phyloP scores from a whole-genome alignment of 345 rosid species.

The Hibiscus mutabilis region DNA sequence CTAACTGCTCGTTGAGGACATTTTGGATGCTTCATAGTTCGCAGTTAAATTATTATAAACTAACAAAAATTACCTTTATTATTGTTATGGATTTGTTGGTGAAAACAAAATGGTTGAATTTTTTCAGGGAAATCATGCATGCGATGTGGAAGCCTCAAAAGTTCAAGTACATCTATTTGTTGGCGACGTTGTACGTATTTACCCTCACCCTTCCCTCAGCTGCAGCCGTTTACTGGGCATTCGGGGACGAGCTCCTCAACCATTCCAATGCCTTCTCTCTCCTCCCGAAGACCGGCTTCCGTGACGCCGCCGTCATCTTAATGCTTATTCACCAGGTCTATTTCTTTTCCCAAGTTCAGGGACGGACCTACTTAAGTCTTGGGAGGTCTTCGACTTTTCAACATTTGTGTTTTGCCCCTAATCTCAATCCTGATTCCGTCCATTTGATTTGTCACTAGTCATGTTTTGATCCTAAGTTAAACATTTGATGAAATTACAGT shows the following conservation, averaged over 20 bases:
- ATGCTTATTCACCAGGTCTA: conserved; percentile 97
- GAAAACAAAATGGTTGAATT: background rate
- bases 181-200: conserved; percentile 91
- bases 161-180: conserved; percentile 86
- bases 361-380: too few species aligned
- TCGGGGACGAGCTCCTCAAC: conserved; percentile 79
- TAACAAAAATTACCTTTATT: too few species aligned
- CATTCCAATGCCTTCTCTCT: conserved; percentile 92
- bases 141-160: conserved; percentile 99
- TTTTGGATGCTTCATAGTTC: background rate
- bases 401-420: too few species aligned
- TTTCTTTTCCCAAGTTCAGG: background rate
- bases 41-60: background rate
- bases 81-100: background rate
- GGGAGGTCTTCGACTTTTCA: too few species aligned
- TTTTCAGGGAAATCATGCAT: conserved; percentile 91
- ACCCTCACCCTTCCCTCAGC: conserved; percentile 94
- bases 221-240: conserved; percentile 96
- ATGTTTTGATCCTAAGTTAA: too few species aligned
- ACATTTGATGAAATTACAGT: conserved; percentile 36
- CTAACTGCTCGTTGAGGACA: background rate
- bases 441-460: background rate
- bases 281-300: conserved; percentile 64
- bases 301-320: conserved; percentile 86
- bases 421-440: background rate